Percentiles rank a stretch among this genome's conserved stretches.
These are phyloP conservation scores for Cucumis cinereus DNA, from an alignment of 306 rosid species.

Conservation along the genomic window DNA sequence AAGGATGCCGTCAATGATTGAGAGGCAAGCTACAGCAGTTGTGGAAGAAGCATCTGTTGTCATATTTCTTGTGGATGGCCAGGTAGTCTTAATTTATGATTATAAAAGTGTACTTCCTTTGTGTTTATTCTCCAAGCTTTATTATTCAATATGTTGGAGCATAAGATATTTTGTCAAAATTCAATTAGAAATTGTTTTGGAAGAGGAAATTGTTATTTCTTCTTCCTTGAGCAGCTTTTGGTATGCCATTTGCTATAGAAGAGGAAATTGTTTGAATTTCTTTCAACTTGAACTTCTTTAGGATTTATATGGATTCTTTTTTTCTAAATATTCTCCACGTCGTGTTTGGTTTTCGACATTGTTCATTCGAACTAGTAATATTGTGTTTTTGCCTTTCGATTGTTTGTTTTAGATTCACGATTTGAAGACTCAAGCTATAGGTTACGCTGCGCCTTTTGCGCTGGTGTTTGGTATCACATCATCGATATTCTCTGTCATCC, in stretches of 20 bases:
- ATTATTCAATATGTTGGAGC: neutral
- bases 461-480: conserved; percentile 71
- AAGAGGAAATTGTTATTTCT: conserved; percentile 92
- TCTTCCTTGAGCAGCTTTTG: conserved; percentile 97
- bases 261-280: neutral
- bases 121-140: neutral
- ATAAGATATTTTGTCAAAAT: neutral
- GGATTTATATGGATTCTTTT: neutral
- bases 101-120: neutral
- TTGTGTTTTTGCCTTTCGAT: neutral
- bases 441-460: conserved; percentile 78
- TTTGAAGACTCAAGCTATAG: conserved; percentile 72
- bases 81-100: conserved; percentile 33
- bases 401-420: no score
- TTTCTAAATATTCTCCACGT: neutral
- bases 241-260: conserved; percentile 23
- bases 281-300: neutral
- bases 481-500: conserved; percentile 64
- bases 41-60: conserved; percentile 85
- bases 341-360: neutral
- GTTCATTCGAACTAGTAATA: neutral
- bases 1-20: conserved; percentile 97
- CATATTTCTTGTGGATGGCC: conserved; percentile 82
- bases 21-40: conserved; percentile 81
- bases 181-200: neutral